These are phyloP conservation scores for Cryptococcus sp. DNA, from an alignment of 1,284 basidiomycete genomes.

Conservation along the genomic window DNA sequence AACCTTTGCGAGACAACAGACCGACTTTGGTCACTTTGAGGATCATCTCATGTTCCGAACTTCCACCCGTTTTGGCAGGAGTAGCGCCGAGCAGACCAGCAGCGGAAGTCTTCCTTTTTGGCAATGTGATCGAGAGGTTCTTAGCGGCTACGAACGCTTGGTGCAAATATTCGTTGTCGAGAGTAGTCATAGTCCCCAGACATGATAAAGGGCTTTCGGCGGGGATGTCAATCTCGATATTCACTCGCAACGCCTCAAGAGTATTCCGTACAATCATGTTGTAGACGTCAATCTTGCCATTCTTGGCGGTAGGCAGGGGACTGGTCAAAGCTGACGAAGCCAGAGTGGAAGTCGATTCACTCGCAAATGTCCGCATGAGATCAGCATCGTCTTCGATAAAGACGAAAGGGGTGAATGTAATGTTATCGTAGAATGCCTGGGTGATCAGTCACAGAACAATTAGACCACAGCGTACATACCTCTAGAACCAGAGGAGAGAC, in stretches of 20 bases:
- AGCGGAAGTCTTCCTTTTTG: slow-evolving; percentile 4
- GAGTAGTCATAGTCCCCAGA: slow-evolving; percentile 63
- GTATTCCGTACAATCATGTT: slow-evolving; percentile 76
- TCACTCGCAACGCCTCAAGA: slow-evolving; percentile 69
- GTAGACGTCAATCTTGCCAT: slow-evolving; percentile 81
- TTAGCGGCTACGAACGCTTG: slow-evolving; percentile 65
- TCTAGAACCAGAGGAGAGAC: slow-evolving; percentile 78
- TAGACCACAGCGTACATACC: slow-evolving; percentile 49
- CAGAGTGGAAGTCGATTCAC: slow-evolving; percentile 52
- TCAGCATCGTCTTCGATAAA: slow-evolving; percentile 87
- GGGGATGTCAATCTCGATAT: slow-evolving; percentile 63
- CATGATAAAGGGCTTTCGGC: slow-evolving; percentile 68
- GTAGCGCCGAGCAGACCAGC: slow-evolving; percentile 4
- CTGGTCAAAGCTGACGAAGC: slow-evolving; percentile 12
- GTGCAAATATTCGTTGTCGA: slow-evolving; percentile 67
- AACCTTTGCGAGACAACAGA: slow-evolving; percentile 68
- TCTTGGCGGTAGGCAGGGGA: slow-evolving; percentile 48
- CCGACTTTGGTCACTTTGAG: slow-evolving; percentile 80
- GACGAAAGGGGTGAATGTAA: slow-evolving; percentile 89
- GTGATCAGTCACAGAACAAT: neutral
- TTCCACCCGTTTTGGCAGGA: neutral
- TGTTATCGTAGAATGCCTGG: slow-evolving; percentile 96
- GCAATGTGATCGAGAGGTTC: slow-evolving; percentile 55
- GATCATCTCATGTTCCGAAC: slow-evolving; percentile 29
- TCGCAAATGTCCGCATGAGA: slow-evolving; percentile 53